A percentile compares a stretch with the other conserved stretches of the same genome.
phyloP scores from a whole-genome alignment of 2,329 filamentous ascomycete genomes.

The Alternaria metachromatica region DNA sequence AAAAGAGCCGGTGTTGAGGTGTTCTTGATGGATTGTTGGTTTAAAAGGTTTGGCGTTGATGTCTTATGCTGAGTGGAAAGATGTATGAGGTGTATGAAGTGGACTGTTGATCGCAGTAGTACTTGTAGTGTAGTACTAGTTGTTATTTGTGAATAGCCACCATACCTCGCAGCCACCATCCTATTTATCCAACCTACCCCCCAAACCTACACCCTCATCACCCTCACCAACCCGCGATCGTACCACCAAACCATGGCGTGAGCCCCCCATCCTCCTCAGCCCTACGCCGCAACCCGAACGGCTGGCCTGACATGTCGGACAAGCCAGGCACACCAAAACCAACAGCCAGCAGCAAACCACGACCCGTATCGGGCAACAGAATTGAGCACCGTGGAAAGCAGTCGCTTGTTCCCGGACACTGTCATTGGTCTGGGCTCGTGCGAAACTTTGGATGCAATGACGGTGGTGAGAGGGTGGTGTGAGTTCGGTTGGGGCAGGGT shows the following conservation, averaged over 20 bases:
- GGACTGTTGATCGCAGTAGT: not conserved
- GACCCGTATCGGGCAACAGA: not conserved
- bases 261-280: not conserved
- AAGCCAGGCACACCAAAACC: not conserved
- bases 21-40: no score
- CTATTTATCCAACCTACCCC: not conserved
- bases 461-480: slow-evolving; percentile 35
- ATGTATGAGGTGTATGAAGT: not conserved
- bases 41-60: no score
- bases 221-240: not conserved
- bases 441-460: not conserved
- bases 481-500: slow-evolving; percentile 16
- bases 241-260: slow-evolving; percentile 9
- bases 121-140: no score
- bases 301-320: slow-evolving; percentile 9
- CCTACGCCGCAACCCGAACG: not conserved
- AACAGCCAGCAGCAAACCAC: not conserved
- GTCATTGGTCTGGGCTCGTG: not conserved
- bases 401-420: slow-evolving; percentile 10
- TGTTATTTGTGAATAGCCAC: not conserved
- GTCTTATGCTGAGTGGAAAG: not conserved
- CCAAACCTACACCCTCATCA: not conserved
- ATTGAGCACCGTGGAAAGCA: not conserved
- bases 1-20: no score
- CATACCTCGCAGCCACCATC: not conserved